A percentile compares a stretch with the other conserved stretches of the same genome.
Evolutionary conservation across 108 stramenopile species (phyloP).

Genomic region (Skeletonema potamos): DNA sequence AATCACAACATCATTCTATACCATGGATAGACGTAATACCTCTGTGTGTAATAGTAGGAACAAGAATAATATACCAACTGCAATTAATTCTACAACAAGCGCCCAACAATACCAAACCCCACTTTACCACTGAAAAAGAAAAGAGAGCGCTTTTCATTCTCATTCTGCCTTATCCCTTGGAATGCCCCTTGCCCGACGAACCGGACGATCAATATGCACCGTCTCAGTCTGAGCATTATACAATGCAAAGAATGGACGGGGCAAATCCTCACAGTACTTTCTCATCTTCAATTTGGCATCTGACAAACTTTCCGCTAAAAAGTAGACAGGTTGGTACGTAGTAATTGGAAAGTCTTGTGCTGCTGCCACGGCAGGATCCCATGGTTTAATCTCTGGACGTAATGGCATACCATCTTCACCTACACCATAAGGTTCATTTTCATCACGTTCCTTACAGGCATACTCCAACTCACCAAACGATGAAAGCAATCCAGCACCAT

Average conservation of each 20-base stretch:
- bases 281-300: constrained; percentile 91
- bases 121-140: background rate
- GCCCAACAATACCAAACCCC: background rate
- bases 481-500: constrained; percentile 95
- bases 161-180: background rate
- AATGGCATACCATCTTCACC: constrained; percentile 25
- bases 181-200: constrained; percentile 49
- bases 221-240: constrained; percentile 86
- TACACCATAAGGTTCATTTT: constrained; percentile 18
- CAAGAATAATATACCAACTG: background rate
- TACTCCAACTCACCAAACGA: constrained; percentile 96
- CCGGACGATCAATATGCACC: constrained; percentile 87
- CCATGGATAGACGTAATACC: background rate
- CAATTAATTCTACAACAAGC: background rate
- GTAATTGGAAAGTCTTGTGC: constrained; percentile 94
- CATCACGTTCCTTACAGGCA: constrained; percentile 69
- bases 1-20: background rate
- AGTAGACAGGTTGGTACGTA: constrained; percentile 95
- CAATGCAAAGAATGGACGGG: constrained; percentile 86
- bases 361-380: constrained; percentile 93
- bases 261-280: constrained; percentile 82
- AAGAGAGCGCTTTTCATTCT: background rate
- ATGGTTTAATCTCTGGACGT: constrained; percentile 79
- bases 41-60: background rate
- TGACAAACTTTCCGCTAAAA: constrained; percentile 87